These are phyloP conservation scores for Pascua guehoae DNA, from an alignment of 1,284 basidiomycete species.

Conservation along the genomic window DNA sequence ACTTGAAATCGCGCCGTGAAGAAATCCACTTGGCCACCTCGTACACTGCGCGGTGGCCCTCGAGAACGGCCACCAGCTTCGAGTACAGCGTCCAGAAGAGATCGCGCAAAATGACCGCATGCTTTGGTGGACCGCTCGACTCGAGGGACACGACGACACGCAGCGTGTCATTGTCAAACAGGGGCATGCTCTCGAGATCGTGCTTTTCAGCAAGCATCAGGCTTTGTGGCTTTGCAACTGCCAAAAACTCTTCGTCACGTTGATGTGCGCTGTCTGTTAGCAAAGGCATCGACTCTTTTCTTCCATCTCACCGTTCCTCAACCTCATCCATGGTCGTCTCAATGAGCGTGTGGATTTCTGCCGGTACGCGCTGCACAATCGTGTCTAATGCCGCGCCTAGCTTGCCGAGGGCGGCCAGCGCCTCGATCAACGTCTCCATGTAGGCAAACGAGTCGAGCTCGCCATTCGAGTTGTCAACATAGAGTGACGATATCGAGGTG, in stretches of 20 bases:
- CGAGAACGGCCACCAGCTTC: slow-evolving; percentile 91
- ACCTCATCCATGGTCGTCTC: slow-evolving; percentile 19
- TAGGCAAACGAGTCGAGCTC: slow-evolving; percentile 69
- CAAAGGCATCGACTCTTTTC: slow-evolving; percentile 59
- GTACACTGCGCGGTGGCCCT: slow-evolving; percentile 84
- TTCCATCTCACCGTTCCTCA: slow-evolving; percentile 10
- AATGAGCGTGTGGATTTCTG: slow-evolving; percentile 62
- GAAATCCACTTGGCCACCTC: slow-evolving; percentile 86
- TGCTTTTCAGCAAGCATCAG: slow-evolving; percentile 14
- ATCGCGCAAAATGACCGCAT: slow-evolving; percentile 83
- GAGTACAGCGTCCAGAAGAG: slow-evolving; percentile 98
- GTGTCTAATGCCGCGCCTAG: slow-evolving; percentile 80
- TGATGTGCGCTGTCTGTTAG: slow-evolving; percentile 57
- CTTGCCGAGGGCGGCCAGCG: slow-evolving; percentile 83
- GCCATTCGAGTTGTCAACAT: not conserved
- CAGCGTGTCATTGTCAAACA: slow-evolving; percentile 46
- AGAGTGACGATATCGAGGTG: slow-evolving; percentile 55
- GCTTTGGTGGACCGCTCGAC: slow-evolving; percentile 65
- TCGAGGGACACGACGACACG: slow-evolving; percentile 70
- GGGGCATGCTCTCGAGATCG: slow-evolving; percentile 17
- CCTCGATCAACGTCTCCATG: slow-evolving; percentile 89
- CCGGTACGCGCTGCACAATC: slow-evolving; percentile 74
- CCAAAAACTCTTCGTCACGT: slow-evolving; percentile 25
- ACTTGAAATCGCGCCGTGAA: slow-evolving; percentile 81
- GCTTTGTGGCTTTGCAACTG: slow-evolving; percentile 17